These are phyloP conservation scores for Penicillium sp. DNA, from an alignment of 2,329 filamentous ascomycete species.

Conservation along the genomic window DNA sequence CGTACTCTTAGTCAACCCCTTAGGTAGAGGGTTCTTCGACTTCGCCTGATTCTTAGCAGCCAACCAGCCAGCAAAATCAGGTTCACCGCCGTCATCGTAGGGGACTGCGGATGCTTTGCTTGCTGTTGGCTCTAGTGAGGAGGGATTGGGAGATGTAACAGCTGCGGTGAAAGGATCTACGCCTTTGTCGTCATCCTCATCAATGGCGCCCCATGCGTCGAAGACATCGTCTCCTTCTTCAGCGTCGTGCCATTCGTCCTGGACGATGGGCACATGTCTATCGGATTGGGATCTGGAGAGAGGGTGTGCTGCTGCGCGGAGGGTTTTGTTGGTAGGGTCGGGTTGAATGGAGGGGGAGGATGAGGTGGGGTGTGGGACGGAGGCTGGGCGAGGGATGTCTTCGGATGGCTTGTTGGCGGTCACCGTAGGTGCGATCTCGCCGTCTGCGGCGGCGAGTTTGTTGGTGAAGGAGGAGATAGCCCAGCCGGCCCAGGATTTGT, in stretches of 20 bases:
- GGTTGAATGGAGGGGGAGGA: conserved; percentile 37
- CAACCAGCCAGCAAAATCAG: conserved; percentile 95
- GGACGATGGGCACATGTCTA: conserved; percentile 44
- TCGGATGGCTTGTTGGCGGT: conserved; percentile 54
- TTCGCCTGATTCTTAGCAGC: conserved; percentile 84
- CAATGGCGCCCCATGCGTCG: conserved; percentile 76
- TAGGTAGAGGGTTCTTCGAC: conserved; percentile 74
- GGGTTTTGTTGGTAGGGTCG: conserved; percentile 31
- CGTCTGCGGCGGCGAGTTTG: conserved; percentile 81
- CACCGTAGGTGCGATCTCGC: conserved; percentile 75
- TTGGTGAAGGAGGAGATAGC: conserved; percentile 99
- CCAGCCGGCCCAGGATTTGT: conserved; percentile 88
- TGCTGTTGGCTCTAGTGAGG: conserved; percentile 37
- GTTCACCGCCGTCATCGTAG: conserved; percentile 84
- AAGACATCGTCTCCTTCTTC: conserved; percentile 67
- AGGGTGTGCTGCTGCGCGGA: conserved; percentile 36
- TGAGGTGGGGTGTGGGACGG: conserved; percentile 53
- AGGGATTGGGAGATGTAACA: conserved; percentile 34
- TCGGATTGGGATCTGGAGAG: conserved; percentile 51
- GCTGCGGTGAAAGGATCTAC: conserved; percentile 48
- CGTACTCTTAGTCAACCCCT: conserved; percentile 73
- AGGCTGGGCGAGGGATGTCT: conserved; percentile 53
- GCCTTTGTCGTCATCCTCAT: conserved; percentile 58
- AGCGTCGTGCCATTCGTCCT: conserved; percentile 53
- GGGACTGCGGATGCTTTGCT: conserved; percentile 53